phyloP scores from a whole-genome alignment of 2,329 filamentous ascomycete species.

The Aspergillus tanneri region DNA sequence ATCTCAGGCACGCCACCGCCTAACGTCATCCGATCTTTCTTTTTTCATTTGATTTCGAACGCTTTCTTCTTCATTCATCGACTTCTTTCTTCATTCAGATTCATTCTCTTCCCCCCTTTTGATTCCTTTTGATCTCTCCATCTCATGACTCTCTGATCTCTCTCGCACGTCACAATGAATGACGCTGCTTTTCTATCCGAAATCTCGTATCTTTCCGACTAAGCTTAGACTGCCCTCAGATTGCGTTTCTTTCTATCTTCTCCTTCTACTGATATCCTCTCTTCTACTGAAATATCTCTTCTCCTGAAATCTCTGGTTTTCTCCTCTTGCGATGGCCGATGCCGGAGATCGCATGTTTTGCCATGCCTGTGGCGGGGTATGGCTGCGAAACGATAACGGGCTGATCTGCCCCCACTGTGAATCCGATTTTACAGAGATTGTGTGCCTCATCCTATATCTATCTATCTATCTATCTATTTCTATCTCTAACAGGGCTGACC shows the following conservation, averaged over 20 bases:
- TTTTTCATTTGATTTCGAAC: background rate
- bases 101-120: background rate
- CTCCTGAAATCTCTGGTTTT: background rate
- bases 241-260: background rate
- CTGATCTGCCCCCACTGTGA: slow-evolving; percentile 75
- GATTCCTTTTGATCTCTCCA: background rate
- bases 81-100: background rate
- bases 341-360: slow-evolving; percentile 74
- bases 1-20: background rate
- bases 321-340: slow-evolving; percentile 32
- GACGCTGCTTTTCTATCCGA: slow-evolving; percentile 3
- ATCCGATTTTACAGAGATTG: slow-evolving; percentile 81
- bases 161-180: slow-evolving; percentile 2
- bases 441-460: slow-evolving; percentile 54
- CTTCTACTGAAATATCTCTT: slow-evolving; percentile 6
- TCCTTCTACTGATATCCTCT: background rate
- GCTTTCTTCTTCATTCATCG: background rate
- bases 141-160: background rate
- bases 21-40: slow-evolving; percentile 13
- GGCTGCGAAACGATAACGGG: slow-evolving; percentile 68
- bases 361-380: slow-evolving; percentile 76
- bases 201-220: background rate
- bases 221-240: no score
- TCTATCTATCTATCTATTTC: no score
- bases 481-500: no score